A percentile compares a stretch with the other conserved stretches of the same genome.
phyloP scores from a whole-genome alignment of 2,329 filamentous ascomycete species.

The Alternaria alternata region DNA sequence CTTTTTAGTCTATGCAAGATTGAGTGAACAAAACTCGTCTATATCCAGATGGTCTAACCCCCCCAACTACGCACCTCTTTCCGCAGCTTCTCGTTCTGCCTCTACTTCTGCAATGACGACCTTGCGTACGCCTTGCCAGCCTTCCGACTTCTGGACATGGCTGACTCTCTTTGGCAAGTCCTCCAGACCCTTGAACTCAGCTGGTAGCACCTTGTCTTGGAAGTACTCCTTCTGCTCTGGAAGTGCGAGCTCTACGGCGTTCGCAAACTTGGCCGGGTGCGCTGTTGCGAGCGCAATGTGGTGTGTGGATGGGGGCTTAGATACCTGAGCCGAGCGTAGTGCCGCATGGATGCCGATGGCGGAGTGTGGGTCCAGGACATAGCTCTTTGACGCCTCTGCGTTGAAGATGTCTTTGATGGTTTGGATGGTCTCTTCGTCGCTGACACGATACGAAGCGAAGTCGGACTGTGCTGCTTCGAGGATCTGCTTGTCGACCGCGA shows the following conservation, averaged over 20 bases:
- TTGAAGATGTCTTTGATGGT: slow-evolving; percentile 59
- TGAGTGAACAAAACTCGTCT: not conserved
- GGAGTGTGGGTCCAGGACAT: slow-evolving; percentile 92
- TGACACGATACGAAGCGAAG: slow-evolving; percentile 81
- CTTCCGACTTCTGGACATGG: slow-evolving; percentile 67
- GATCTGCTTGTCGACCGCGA: slow-evolving; percentile 79
- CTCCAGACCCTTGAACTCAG: slow-evolving; percentile 82
- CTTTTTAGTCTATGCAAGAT: slow-evolving; percentile 9
- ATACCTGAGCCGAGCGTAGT: slow-evolving; percentile 68
- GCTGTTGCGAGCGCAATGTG: slow-evolving; percentile 92
- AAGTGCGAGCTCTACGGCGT: slow-evolving; percentile 82
- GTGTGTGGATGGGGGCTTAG: slow-evolving; percentile 58
- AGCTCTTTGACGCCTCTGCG: slow-evolving; percentile 60
- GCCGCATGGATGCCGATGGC: slow-evolving; percentile 86
- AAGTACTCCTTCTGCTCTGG: slow-evolving; percentile 74
- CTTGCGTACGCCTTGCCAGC: slow-evolving; percentile 77
- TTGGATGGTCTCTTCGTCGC: slow-evolving; percentile 60
- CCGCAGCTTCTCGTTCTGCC: slow-evolving; percentile 46
- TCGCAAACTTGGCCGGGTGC: slow-evolving; percentile 93
- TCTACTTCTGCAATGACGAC: slow-evolving; percentile 79
- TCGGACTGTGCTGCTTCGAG: slow-evolving; percentile 73
- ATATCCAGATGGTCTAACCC: not conserved
- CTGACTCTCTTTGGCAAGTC: slow-evolving; percentile 77
- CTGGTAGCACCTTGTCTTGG: slow-evolving; percentile 79
- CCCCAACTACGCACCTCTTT: slow-evolving; percentile 27